Evolutionary conservation across 495 filamentous ascomycete species (phyloP).

Genomic region (Penicillium ucsense): DNA sequence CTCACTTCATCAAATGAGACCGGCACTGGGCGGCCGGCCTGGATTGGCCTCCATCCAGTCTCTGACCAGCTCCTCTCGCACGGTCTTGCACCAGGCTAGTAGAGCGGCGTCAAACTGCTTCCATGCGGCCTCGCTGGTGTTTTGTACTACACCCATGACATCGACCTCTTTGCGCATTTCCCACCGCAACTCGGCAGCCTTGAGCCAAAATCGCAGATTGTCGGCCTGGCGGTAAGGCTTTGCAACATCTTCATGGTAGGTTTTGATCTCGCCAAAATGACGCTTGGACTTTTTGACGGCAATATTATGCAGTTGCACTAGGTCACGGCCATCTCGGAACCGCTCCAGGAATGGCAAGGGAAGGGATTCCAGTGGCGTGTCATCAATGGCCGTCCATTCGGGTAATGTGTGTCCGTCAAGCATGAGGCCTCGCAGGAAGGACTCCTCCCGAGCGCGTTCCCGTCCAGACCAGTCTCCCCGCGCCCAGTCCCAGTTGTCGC

Average conservation of each 20-base stretch:
- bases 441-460: constrained; percentile 69
- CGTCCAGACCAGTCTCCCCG: constrained; percentile 71
- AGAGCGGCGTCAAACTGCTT: constrained; percentile 70
- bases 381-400: constrained; percentile 53
- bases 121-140: constrained; percentile 57
- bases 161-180: constrained; percentile 79
- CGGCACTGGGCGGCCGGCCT: constrained; percentile 17
- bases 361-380: constrained; percentile 26
- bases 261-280: constrained; percentile 83
- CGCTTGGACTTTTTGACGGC: constrained; percentile 73
- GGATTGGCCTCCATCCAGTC: constrained; percentile 43
- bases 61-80: constrained; percentile 63
- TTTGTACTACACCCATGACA: constrained; percentile 75
- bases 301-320: constrained; percentile 83
- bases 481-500: constrained; percentile 67
- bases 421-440: constrained; percentile 62
- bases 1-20: constrained; percentile 11
- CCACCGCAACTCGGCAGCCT: constrained; percentile 91
- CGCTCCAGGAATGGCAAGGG: constrained; percentile 69
- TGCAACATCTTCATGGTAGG: constrained; percentile 76
- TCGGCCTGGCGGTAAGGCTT: constrained; percentile 93
- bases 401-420: constrained; percentile 48
- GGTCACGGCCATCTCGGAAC: constrained; percentile 66
- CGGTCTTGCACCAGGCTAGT: constrained; percentile 64
- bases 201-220: constrained; percentile 90